Conservation (phyloP, 1,284 basidiomycete species). For the Moesziomyces parantarcticus region DNA sequence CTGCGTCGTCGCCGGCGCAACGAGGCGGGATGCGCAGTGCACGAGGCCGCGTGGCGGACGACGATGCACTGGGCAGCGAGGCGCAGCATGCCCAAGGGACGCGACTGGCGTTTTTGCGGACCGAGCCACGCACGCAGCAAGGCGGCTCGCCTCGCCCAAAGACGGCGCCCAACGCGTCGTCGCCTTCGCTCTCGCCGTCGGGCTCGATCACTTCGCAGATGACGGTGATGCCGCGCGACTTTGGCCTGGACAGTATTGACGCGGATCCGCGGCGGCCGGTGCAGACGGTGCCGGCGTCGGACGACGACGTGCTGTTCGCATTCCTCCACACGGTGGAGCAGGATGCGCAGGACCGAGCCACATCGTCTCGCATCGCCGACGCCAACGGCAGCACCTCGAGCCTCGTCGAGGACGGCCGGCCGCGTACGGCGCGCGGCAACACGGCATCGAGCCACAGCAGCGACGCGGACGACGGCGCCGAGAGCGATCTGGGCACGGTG, state of each 20-base stretch:
- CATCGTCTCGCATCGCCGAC: not conserved
- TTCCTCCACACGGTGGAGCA: conserved; percentile 43
- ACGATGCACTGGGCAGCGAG: conserved; percentile 4
- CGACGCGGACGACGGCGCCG: conserved; percentile 6
- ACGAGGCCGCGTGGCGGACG: not conserved
- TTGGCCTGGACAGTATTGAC: not conserved
- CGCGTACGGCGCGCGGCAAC: conserved; percentile 35
- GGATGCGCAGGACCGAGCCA: conserved; percentile 26
- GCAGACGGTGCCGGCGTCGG: not conserved
- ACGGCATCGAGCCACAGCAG: conserved; percentile 20
- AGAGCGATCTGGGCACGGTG: conserved; percentile 5
- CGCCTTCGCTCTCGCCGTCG: conserved; percentile 26
- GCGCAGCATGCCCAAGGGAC: not conserved
- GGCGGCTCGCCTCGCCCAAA: conserved; percentile 22
- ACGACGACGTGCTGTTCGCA: conserved; percentile 34
- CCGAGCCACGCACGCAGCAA: conserved; percentile 4
- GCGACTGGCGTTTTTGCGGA: conserved; percentile 3
- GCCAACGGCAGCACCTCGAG: not conserved
- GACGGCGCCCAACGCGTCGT: conserved; percentile 38
- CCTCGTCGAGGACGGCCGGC: conserved; percentile 22
- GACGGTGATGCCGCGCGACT: conserved; percentile 19
- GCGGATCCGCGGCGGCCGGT: no score
- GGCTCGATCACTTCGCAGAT: conserved; percentile 18
- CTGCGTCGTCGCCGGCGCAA: not conserved
- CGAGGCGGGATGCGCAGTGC: not conserved